Evolutionary conservation across 2,329 filamentous ascomycete species (phyloP), one percentile per base, ranked within the genome.

Genomic region (Berkeleyomyces rouxiae): DNA sequence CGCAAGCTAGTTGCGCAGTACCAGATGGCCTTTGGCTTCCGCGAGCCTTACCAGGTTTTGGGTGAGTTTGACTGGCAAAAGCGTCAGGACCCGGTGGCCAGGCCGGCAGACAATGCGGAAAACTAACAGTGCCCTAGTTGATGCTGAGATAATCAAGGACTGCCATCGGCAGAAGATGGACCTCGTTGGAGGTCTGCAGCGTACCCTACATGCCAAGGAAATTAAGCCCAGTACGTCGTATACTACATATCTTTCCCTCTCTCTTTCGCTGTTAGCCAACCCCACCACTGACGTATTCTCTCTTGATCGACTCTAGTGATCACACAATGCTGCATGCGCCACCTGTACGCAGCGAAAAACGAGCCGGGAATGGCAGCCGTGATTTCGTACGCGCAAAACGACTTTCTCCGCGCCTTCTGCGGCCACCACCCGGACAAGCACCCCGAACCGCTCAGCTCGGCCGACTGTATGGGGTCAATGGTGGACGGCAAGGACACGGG

Each of bases 1-100:
- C 77, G 78, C 68, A 96, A 96, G 83, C 84, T 96, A 70, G 95
- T 99, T 85, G 86, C 90, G 74, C 86, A 92, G 71, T 96, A 91
- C 80, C 84, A 85, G 71, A 81, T 92, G 72, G 85, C 84, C 65
- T 96, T 95, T 72, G 86, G 87, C 65, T 96, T 96, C 73, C 88
- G 91, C 68, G 88, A 93, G 75, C 90, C 93, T 9, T 97, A 96
- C 75, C 93, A 97, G 76, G 86, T 95, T 60, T 77, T 96, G 51
- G 78, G 83, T 86, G 76, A 64, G 76, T 70, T 64, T 16, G 51
- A 23, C 2, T 23, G 23, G 23, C 23, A 23, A 23, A 23, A 2
- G 23, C 23, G 23, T 4, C 33, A 4, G 11, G 31, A 31, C 47
- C 7, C 16, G 51, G 36, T 7, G 51, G 11, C 23, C 33, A 51